Evolutionary conservation across 2,329 filamentous ascomycete genomes (phyloP), one percentile per base, ranked within the genome.

Genomic region (Cordyceps javanica): DNA sequence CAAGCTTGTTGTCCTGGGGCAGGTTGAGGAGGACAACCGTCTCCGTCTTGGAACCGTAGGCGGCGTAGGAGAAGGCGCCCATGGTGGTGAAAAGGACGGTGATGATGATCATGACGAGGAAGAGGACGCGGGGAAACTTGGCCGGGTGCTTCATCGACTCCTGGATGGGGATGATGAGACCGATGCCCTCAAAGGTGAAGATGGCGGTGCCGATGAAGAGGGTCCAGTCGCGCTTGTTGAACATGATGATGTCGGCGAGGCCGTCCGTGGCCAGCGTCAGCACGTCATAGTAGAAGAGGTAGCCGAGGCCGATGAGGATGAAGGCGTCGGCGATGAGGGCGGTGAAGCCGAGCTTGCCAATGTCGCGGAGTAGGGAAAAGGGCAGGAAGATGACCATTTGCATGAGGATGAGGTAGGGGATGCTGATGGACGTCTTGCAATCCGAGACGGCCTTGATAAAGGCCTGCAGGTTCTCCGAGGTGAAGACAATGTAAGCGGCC

Each of bases 151-250:
- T 89, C 94, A 99, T 99, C 23, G 92, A 95, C 67, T 95, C 92
- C 73, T 99, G 95, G 60, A 99, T 97, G 0, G 95, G 94, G 61
- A 99, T 97, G 72, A 99, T 95, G 50, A 99, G 83, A 13, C 94
- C 95, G 60, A 99, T 95, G 28, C 94, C 94, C 70, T 99, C 94
- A 68, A 97, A 99, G 0, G 94, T 97, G 75, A 99, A 99, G 70
- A 99, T 97, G 28, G 95, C 94, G 0, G 95, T 99, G 61, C 94
- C 95, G 66, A 99, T 99, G 71, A 99, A 97, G 5, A 99, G 81
- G 0, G 94, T 96, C 94, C 95, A 99, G 70, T 91, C 88, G 60
- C 88, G 85, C 41, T 87, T 74, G 76, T 99, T 99, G 80, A 99
- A 97, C 67, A 88, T 81, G 64, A 89, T 83, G 67, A 97, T 92